Evolutionary conservation across 371 early-diverging fungal species (phyloP), one percentile per base, ranked within the genome.

Genomic region (Nematocida homosporus): DNA sequence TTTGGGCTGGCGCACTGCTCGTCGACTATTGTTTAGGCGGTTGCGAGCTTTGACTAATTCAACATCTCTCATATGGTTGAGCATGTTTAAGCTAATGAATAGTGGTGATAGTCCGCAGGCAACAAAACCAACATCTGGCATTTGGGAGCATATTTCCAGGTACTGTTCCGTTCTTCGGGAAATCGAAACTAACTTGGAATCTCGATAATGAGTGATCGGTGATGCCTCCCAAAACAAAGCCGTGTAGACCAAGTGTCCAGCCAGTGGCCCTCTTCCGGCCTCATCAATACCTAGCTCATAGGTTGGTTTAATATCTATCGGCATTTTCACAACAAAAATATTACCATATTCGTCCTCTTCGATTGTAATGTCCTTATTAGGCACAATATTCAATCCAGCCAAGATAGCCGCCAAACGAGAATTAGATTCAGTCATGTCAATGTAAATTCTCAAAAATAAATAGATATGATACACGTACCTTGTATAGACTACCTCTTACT

Each of bases 231-330:
- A 47, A 48, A 79, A 65, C 35, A 80, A 57, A 2, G 65, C 48
- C 2, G 75, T 75, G 78, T 84, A 85, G 8, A 85, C 85, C 77
- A 85, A 69, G 13, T 79, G 77, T 1, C 91, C 93, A 0, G 97
- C 86, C 2, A 96, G 94, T 2, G 99, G 97, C 0, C 99, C 99
- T 47, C 97, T 84, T 16, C 99, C 99, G 13, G 97, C 99, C 79
- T 99, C 97, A 82, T 99, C 97, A 1, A 99, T 91, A 16, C 99
- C 97, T 42, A 96, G 61, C 32, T 78, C 65, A 35, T 81, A 63
- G 25, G 30, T 25, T 25, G 77, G 42, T 16, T 65, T 35, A 18
- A 51, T 38, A 8, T 16, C 23, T 75, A n/a, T 47, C 2, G 63
- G 61, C 18, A 8, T 59, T 41, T 72, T 72, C 29, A 51, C 41